These are phyloP conservation scores for Iris macrosiphon DNA, from an alignment of 106 monocot genomes.

Conservation along the genomic window DNA sequence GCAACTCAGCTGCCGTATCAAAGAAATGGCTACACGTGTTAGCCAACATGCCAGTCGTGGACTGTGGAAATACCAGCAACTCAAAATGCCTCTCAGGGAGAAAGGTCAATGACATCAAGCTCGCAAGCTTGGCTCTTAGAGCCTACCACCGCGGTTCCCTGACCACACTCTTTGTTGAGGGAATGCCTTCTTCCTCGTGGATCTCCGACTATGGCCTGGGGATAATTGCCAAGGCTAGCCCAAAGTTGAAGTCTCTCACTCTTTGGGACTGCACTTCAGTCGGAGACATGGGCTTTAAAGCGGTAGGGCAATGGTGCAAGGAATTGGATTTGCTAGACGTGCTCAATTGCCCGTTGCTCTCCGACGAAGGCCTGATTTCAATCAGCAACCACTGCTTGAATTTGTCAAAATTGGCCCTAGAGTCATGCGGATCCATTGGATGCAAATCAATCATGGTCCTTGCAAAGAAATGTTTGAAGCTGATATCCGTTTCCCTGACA, in stretches of 20 bases:
- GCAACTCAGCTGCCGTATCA: background rate
- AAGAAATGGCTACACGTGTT: constrained; percentile 4
- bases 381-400: background rate
- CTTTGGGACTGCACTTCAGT: background rate
- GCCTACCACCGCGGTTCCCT: background rate
- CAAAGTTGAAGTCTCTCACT: background rate
- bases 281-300: background rate
- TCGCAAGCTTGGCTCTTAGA: background rate
- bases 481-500: background rate
- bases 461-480: background rate
- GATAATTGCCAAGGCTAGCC: constrained; percentile 2
- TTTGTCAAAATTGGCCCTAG: background rate
- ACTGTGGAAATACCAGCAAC: too few relatives aligned
- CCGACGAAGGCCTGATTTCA: background rate
- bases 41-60: background rate
- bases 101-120: constrained; percentile 3
- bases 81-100: background rate
- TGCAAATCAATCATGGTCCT: background rate
- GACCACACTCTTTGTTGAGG: background rate
- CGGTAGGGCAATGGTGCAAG: constrained; percentile 6
- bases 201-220: background rate
- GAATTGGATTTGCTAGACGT: background rate
- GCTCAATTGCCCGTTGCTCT: background rate
- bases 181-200: background rate
- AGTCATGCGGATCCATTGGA: constrained; percentile 1